phyloP scores from a whole-genome alignment of 2,329 filamentous ascomycete genomes.

The Fusarium kyushuense region DNA sequence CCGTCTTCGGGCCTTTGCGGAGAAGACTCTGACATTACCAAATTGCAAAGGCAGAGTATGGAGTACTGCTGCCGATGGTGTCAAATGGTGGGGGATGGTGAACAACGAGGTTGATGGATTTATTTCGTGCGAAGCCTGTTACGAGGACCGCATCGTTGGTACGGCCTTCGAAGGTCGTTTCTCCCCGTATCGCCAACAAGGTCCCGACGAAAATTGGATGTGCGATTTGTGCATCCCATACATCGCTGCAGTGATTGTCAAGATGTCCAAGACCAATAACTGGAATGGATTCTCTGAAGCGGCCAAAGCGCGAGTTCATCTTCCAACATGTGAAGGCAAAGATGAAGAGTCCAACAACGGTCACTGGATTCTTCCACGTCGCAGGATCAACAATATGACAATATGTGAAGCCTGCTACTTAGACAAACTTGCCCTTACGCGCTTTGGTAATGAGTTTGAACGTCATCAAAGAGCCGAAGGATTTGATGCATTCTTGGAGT shows the following conservation, averaged over 20 bases:
- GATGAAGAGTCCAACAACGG: slow-evolving; percentile 37
- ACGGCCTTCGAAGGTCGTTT: slow-evolving; percentile 51
- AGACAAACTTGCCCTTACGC: slow-evolving; percentile 50
- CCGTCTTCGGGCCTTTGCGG: slow-evolving; percentile 47
- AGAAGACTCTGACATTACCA: slow-evolving; percentile 41
- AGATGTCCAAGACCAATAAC: slow-evolving; percentile 41
- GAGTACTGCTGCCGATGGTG: slow-evolving; percentile 39
- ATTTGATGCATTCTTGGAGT: slow-evolving; percentile 43
- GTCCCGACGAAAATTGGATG: slow-evolving; percentile 48
- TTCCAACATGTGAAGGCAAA: slow-evolving; percentile 50
- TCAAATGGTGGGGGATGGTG: slow-evolving; percentile 52
- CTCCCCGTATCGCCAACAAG: slow-evolving; percentile 44
- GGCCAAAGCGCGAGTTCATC: slow-evolving; percentile 37
- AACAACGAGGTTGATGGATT: slow-evolving; percentile 50
- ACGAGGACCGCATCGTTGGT: slow-evolving; percentile 50
- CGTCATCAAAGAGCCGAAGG: slow-evolving; percentile 27
- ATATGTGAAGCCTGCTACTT: slow-evolving; percentile 54
- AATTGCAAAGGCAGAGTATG: slow-evolving; percentile 48
- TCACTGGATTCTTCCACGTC: slow-evolving; percentile 47
- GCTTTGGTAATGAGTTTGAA: slow-evolving; percentile 48
- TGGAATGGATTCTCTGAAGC: slow-evolving; percentile 50
- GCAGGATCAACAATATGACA: slow-evolving; percentile 44
- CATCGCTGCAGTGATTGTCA: slow-evolving; percentile 34
- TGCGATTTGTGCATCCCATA: slow-evolving; percentile 51
- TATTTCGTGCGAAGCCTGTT: slow-evolving; percentile 56